Evolutionary conservation across 345 rosid species (phyloP), one percentile per base, ranked within the genome.

Genomic region (Punica granatum): DNA sequence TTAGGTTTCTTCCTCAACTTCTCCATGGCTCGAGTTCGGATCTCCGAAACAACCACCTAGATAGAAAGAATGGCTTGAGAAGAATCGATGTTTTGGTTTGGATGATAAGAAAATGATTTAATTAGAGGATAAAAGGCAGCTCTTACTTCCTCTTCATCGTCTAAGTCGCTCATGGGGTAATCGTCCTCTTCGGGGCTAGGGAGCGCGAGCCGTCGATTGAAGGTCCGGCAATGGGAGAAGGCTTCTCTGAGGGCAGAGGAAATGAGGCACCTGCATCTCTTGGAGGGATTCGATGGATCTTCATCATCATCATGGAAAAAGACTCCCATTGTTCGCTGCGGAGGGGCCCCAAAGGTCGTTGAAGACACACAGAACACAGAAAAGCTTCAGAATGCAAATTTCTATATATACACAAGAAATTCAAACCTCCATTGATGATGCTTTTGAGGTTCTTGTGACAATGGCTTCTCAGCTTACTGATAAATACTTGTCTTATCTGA

Each of bases 1-100:
- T 67, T 79, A 12, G 86, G 70, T 79, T 72, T 89, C 63, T 82
- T 80, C 82, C 81, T 88, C 73, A 80, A 71, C 75, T 88, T 94
- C 77, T 86, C 97, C 89, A 87, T 83, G 0, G 92, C 96, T 41
- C 83, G 70, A 10, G 80, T 86, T 65, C 85, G 83, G 33, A 93
- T 90, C 74, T 80, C 85, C 21, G 84, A 89, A 36, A 89, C 86
- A 69, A 92, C 77, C 41, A 78, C 79, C 96, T 93, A 75, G 15
- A 66, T 19, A 34, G 67, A 65, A 48, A 60, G 35, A 30, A 18
- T 16, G 1, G 9, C 35, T 56, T 56, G 31, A 56, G 19, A 56
- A 51, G 58, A 7, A 51, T 51, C 9, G 30, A 4, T n/a, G n/a
- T n/a, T n/a, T n/a, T n/a, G n/a, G n/a, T n/a, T n/a, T n/a, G n/a